Base-by-base conservation (phyloP, 495 filamentous ascomycete genomes). In the Neurospora tetraspora region DNA sequence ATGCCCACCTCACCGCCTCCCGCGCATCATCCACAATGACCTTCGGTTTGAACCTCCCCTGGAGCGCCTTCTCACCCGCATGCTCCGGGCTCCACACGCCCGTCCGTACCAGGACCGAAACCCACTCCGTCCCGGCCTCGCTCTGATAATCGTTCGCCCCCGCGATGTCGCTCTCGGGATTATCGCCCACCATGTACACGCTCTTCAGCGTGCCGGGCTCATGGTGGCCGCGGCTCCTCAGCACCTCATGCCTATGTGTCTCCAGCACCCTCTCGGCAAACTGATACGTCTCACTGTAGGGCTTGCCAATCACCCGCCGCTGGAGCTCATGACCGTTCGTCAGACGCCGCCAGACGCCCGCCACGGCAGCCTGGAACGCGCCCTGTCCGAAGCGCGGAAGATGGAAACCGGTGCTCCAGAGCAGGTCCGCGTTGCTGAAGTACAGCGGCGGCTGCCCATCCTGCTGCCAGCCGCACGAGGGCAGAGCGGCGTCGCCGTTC, bases 131-230 rank as follows among this genome's bases (percentile, higher is more conserved):
- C 8, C 91, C 91, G 53, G 82, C 74, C 10, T 84, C 80, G 73
- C 91, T 93, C 14, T 78, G 76, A 79, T 91, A 96, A 39, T 84
- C 85, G 76, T 97, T 98, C 34, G 92, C 95, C n/a, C 96, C 96
- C 14, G 86, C 82, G 72, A 99, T 96, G 81, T 99, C 96, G 38
- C 89, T 92, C 78, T 93, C 93, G 0, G 96, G 95, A 75, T 98
- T 99, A 76, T 99, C 96, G 0, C 96, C 96, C n/a, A 99, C 86
- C 95, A 98, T 98, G 77, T 96, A 98, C 6, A 99, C 92, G 16
- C 84, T 87, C 76, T 82, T 80, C 73, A 97, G 78, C 79, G 78
- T 37, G 34, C 71, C 39, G 70, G 73, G 23, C 73, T 42, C 79
- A 74, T 18, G 78, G 18, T 61, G 47, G 5, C 76, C 73, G 47